Evolutionary conservation across 768 basidiomycete species (phyloP), one percentile per base, ranked within the genome.

Genomic region (Tephrocybe sp.): DNA sequence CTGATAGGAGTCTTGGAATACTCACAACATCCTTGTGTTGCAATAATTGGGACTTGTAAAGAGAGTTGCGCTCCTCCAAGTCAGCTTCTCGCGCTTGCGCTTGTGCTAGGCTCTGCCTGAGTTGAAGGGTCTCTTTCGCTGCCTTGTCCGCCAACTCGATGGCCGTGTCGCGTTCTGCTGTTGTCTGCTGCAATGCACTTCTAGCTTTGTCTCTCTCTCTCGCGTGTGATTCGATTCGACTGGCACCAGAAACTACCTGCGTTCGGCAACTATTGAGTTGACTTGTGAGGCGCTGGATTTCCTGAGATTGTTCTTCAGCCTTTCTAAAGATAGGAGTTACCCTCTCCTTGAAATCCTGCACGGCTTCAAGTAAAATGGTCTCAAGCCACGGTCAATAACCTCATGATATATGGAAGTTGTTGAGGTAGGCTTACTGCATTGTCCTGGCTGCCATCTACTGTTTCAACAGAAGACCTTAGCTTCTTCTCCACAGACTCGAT

Each of bases 271-370:
- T 42, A 9, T 58, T 46, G 2, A 64, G 47, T 3, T 62, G 61
- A 14, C 48, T 39, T 23, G 56, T 59, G 12, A 72, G 42, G 10
- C 19, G 36, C 7, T 63, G 55, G 22, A 71, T 60, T 33, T 71
- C 62, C 22, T 59, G 53, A 4, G 60, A 50, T 48, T 72, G 70
- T 23, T 49, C 53, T 31, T 69, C 65, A 12, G 65, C 49, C 40
- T 54, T 60, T 23, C 53, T 57, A 48, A 73, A 76, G 1, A 72
- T 14, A 7, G 77, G 77, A 13, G 69, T 58, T 13, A 77, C 72
- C 6, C 75, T 71, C 16, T 67, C 58, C 33, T 66, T 69, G 55
- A 79, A 76, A 43, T 74, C 68, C 20, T 65, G 59, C 5, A 77
- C 54, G 3, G 74, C 71, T 36, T 62, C 53, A n/a, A 71, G 53